Evolutionary conservation across 208 protist genomes (phyloP).

Genomic region (Crithidia sp.): DNA sequence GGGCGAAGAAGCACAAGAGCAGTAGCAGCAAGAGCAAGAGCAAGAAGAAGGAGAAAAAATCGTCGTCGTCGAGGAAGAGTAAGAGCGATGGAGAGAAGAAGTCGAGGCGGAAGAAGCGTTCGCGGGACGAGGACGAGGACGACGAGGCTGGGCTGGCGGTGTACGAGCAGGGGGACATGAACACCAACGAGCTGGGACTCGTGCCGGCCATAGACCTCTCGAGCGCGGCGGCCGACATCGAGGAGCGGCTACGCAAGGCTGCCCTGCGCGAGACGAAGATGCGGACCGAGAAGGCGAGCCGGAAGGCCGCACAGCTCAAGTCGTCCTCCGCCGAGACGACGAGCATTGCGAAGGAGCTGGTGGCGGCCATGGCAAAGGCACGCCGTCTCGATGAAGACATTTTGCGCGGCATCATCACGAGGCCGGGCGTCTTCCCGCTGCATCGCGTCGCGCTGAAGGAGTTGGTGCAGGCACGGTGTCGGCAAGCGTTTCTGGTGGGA

Average conservation of each 20-base stretch:
- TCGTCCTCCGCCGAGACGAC: slow-evolving; percentile 22
- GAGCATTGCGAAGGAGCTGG: slow-evolving; percentile 31
- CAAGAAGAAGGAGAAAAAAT: slow-evolving; percentile 25
- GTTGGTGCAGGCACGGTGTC: slow-evolving; percentile 54
- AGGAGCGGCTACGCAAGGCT: slow-evolving; percentile 25
- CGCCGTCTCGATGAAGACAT: slow-evolving; percentile 34
- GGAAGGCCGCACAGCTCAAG: slow-evolving; percentile 21
- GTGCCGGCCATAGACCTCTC: slow-evolving; percentile 20
- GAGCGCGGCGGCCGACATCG: slow-evolving; percentile 12
- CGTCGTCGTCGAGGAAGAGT: slow-evolving; percentile 31
- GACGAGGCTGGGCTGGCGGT: slow-evolving; percentile 19
- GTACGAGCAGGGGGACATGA: neutral
- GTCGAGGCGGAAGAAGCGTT: slow-evolving; percentile 1
- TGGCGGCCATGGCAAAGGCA: slow-evolving; percentile 35
- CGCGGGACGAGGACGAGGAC: slow-evolving; percentile 12
- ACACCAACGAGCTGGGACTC: slow-evolving; percentile 17
- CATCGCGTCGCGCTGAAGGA: slow-evolving; percentile 56
- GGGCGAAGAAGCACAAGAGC: slow-evolving; percentile 31
- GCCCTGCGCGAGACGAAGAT: slow-evolving; percentile 24
- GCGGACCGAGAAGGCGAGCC: slow-evolving; percentile 27
- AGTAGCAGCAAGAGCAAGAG: slow-evolving; percentile 18
- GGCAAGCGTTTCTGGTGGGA: slow-evolving; percentile 40
- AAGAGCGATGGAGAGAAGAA: slow-evolving; percentile 24
- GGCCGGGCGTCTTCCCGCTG: slow-evolving; percentile 44
- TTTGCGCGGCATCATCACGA: slow-evolving; percentile 22